Conservation (phyloP, 2,329 filamentous ascomycete species). For the Chalara sp. region DNA sequence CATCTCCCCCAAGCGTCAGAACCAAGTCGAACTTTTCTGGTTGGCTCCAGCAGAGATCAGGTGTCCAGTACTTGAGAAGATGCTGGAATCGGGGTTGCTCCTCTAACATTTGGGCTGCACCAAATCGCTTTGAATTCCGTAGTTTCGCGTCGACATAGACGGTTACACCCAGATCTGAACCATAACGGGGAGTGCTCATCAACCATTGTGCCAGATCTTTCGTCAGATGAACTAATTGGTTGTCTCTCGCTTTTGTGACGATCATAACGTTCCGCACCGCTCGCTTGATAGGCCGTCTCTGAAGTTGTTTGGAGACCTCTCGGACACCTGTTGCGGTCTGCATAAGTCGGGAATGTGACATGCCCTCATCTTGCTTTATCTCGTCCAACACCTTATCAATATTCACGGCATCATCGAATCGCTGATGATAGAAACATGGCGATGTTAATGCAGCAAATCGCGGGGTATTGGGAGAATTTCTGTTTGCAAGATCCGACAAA, state of each 20-base stretch:
- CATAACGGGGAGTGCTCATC: constrained; percentile 81
- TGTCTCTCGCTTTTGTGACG: constrained; percentile 95
- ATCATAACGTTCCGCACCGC: constrained; percentile 96
- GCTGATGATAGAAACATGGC: constrained; percentile 95
- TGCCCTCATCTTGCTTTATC: constrained; percentile 79
- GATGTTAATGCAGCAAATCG: constrained; percentile 69
- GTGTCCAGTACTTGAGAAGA: constrained; percentile 94
- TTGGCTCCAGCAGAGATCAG: constrained; percentile 86
- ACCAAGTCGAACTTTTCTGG: constrained; percentile 96
- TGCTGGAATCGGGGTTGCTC: constrained; percentile 69
- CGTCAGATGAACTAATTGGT: constrained; percentile 82
- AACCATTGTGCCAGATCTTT: constrained; percentile 85
- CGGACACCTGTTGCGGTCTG: constrained; percentile 93
- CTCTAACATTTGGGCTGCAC: constrained; percentile 63
- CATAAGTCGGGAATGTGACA: constrained; percentile 89
- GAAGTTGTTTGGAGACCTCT: constrained; percentile 92
- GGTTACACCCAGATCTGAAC: constrained; percentile 82
- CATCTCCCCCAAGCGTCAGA: constrained; percentile 78
- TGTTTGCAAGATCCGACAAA: constrained; percentile 41
- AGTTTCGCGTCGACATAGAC: constrained; percentile 98
- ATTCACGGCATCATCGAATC: constrained; percentile 93
- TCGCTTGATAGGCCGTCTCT: constrained; percentile 83
- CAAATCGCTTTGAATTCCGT: constrained; percentile 80
- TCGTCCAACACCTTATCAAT: constrained; percentile 93
- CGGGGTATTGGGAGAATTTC: constrained; percentile 29